phyloP scores from a whole-genome alignment of 208 protist genomes.

The Zelonia costaricensis region DNA sequence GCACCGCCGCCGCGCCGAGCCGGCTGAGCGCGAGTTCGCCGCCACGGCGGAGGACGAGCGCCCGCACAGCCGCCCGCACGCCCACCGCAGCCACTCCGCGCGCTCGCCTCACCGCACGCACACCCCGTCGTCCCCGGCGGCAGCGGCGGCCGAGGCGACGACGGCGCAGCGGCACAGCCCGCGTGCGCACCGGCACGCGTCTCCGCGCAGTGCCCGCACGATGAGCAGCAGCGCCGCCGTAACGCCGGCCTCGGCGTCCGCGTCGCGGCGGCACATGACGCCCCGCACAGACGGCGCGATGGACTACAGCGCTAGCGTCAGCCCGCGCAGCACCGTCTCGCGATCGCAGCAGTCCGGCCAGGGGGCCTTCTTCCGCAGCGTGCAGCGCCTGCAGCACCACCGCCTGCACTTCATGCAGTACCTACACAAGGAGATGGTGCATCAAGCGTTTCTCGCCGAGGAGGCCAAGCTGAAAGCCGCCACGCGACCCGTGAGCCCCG shows the following conservation, averaged over 20 bases:
- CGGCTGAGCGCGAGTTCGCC: conserved; percentile 36
- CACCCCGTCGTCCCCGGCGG: background rate
- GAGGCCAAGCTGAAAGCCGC: conserved; percentile 61
- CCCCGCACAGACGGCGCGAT: conserved; percentile 8
- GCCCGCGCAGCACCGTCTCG: conserved; percentile 29
- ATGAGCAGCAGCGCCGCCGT: background rate
- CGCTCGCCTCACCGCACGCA: conserved; percentile 3
- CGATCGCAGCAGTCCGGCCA: conserved; percentile 29
- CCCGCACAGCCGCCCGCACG: conserved; percentile 7
- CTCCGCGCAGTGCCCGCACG: conserved; percentile 7
- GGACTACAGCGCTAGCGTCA: conserved; percentile 32
- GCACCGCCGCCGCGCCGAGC: conserved; percentile 18
- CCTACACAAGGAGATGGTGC: conserved; percentile 83
- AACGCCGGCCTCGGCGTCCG: background rate
- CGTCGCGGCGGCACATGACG: conserved; percentile 6
- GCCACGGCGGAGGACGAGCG: background rate
- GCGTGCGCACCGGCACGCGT: background rate
- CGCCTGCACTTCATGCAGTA: conserved; percentile 86
- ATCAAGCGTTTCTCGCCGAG: conserved; percentile 77
- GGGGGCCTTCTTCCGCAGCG: conserved; percentile 51
- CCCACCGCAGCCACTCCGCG: conserved; percentile 8
- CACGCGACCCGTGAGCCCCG: conserved; percentile 8
- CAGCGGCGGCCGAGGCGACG: background rate
- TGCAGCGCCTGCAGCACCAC: conserved; percentile 80
- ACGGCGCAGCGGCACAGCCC: background rate